Evolutionary conservation across 352 stramenopile genomes (phyloP).

Genomic region (Phytophthora parvispora): DNA sequence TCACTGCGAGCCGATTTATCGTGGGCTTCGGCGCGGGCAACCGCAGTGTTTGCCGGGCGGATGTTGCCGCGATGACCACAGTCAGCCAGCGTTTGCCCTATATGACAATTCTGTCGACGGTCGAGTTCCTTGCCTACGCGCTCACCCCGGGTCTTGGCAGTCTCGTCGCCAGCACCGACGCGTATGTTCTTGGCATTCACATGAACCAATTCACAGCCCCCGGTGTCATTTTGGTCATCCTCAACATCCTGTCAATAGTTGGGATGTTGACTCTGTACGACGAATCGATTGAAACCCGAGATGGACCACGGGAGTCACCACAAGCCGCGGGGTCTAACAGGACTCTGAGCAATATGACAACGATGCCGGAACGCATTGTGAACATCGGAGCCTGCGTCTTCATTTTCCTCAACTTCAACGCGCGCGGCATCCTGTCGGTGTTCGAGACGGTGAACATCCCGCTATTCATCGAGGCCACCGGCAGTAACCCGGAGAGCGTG

Average conservation of each 20-base stretch:
- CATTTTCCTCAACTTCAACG: constrained; percentile 83
- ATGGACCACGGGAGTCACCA: constrained; percentile 52
- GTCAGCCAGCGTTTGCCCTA: constrained; percentile 74
- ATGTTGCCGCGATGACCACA: constrained; percentile 73
- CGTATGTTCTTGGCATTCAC: constrained; percentile 63
- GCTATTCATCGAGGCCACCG: constrained; percentile 72
- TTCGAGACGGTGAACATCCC: constrained; percentile 86
- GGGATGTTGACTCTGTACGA: constrained; percentile 67
- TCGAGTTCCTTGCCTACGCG: constrained; percentile 85
- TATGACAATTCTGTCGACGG: constrained; percentile 76
- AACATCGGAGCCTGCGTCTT: constrained; percentile 70
- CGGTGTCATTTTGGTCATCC: constrained; percentile 58
- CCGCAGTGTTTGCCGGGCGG: constrained; percentile 77
- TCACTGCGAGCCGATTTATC: constrained; percentile 73
- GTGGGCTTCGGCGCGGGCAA: constrained; percentile 81
- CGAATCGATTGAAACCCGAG: constrained; percentile 49
- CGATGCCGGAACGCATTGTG: constrained; percentile 64
- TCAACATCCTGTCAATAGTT: constrained; percentile 72
- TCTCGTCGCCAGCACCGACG: constrained; percentile 62
- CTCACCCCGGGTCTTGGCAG: constrained; percentile 70
- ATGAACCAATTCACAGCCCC: constrained; percentile 76
- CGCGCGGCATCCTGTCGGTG: constrained; percentile 74
- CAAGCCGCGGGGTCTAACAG: constrained; percentile 15
- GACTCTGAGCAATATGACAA: too few species aligned
- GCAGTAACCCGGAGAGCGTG: constrained; percentile 54